Evolutionary conservation across 352 stramenopile species (phyloP), one percentile per base, ranked within the genome.

Genomic region (Phytopythium boreale): DNA sequence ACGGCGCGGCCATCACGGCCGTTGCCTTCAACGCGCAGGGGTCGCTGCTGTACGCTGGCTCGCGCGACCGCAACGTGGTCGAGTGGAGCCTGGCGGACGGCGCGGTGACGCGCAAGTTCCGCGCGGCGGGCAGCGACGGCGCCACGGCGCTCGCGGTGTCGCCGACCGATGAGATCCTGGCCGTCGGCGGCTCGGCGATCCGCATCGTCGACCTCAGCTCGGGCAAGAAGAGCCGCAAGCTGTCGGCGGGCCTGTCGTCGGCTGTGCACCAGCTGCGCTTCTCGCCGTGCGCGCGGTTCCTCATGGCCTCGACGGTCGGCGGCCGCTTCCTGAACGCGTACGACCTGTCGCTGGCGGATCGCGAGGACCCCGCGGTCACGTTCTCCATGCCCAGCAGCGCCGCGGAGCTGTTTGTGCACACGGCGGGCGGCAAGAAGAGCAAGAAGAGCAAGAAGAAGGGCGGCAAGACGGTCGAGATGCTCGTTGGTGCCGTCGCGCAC

Each of bases 321-420:
- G 82, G 79, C 6, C 83, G 87, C 56, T 95, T 95, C 68, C 74
- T 95, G 57, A 95, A 93, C 63, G 76, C 93, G 71, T 93, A 93
- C 73, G 87, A 95, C 71, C 66, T 93, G 44, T 51, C 71, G 41
- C 68, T 85, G 29, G 72, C 70, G 22, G 75, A 85, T 46, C 74
- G 78, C 36, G 87, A 93, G 59, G 84, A 88, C 31, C 84, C 84
- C 8, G 80, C 85, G 7, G 61, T 90, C 29, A 92, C 86, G 49
- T 89, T 95, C 57, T 84, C 84, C 61, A 77, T 92, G 71, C 81
- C 84, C 4, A 90, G 78, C 61, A 87, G 76, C 47, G 69, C 72
- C 4, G 64, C 76, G 11, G 68, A 75, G 55, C 56, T 93, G 31
- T 84, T 85, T 60, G 78, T 74, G 39, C 75, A 72, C 27, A 65